These are phyloP conservation scores for Ustilago bromivora DNA, from an alignment of 1,284 basidiomycete genomes.

Conservation along the genomic window DNA sequence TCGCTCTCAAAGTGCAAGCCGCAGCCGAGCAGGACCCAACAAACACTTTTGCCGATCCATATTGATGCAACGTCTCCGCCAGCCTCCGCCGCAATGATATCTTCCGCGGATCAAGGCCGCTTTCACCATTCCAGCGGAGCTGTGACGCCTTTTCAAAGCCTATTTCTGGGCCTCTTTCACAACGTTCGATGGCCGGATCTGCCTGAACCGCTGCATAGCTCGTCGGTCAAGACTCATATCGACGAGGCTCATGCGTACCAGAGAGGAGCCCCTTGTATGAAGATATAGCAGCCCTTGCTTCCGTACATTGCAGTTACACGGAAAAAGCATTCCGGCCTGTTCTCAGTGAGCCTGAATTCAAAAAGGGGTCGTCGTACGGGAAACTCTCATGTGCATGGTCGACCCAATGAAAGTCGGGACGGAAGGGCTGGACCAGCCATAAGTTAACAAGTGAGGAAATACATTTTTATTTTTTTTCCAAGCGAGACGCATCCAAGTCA, in stretches of 20 bases:
- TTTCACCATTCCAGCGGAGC: background rate
- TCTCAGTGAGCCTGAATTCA: background rate
- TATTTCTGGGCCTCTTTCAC: background rate
- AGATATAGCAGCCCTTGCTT: background rate
- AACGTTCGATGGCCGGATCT: background rate
- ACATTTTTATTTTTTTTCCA: background rate
- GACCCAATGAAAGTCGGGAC: conserved; percentile 2
- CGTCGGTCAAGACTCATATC: background rate
- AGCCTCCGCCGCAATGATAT: background rate
- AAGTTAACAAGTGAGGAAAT: background rate
- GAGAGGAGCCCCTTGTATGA: background rate
- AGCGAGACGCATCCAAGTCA: background rate
- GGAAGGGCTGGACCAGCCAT: background rate
- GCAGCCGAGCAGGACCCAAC: background rate
- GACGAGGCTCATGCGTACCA: background rate
- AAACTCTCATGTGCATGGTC: background rate
- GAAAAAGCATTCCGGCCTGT: background rate
- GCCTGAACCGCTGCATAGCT: conserved; percentile 1
- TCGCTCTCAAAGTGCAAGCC: background rate
- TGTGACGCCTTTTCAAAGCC: background rate
- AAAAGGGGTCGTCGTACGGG: background rate
- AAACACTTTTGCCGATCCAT: background rate
- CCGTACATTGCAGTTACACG: background rate
- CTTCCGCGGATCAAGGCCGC: background rate
- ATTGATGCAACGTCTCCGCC: background rate